Evolutionary conservation across 305 asterid genomes (phyloP).

Genomic region (Withania somnifera): DNA sequence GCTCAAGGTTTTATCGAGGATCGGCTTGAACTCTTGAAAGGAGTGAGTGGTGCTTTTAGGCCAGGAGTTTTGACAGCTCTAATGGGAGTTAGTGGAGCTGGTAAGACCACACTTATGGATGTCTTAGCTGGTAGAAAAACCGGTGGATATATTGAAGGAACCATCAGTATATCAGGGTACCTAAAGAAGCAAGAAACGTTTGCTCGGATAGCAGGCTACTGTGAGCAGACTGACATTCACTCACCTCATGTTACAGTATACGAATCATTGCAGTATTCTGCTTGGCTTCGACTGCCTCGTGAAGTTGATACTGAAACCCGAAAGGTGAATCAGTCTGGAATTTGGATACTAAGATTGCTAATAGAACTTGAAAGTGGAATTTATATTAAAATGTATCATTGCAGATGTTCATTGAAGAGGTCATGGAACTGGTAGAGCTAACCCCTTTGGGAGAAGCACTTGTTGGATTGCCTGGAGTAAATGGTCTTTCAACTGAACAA

Average conservation of each 20-base stretch:
- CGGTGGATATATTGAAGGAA: slow-evolving; percentile 72
- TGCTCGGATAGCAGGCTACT: slow-evolving; percentile 90
- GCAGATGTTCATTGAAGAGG: slow-evolving; percentile 82
- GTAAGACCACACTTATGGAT: slow-evolving; percentile 87
- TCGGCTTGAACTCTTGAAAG: slow-evolving; percentile 69
- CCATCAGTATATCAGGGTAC: slow-evolving; percentile 72
- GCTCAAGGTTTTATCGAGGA: slow-evolving; percentile 50
- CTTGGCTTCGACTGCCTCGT: slow-evolving; percentile 81
- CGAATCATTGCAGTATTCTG: slow-evolving; percentile 74
- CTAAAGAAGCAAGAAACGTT: slow-evolving; percentile 85
- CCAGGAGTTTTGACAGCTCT: slow-evolving; percentile 92
- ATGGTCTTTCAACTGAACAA: slow-evolving; percentile 89
- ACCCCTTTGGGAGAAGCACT: slow-evolving; percentile 58
- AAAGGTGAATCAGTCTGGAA: slow-evolving; percentile 29
- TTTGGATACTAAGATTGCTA: neutral
- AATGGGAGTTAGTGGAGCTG: slow-evolving; percentile 95
- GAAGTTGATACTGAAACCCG: slow-evolving; percentile 46
- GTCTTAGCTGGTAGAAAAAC: slow-evolving; percentile 87
- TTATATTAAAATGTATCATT: neutral
- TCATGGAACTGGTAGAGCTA: slow-evolving; percentile 79
- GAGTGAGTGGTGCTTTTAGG: slow-evolving; percentile 83
- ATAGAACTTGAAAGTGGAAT: neutral
- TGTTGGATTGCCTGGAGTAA: slow-evolving; percentile 83
- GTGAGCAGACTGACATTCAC: slow-evolving; percentile 92
- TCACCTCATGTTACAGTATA: slow-evolving; percentile 84